Base-by-base conservation (phyloP, 768 basidiomycete genomes). In the Kwoniella europaea region DNA sequence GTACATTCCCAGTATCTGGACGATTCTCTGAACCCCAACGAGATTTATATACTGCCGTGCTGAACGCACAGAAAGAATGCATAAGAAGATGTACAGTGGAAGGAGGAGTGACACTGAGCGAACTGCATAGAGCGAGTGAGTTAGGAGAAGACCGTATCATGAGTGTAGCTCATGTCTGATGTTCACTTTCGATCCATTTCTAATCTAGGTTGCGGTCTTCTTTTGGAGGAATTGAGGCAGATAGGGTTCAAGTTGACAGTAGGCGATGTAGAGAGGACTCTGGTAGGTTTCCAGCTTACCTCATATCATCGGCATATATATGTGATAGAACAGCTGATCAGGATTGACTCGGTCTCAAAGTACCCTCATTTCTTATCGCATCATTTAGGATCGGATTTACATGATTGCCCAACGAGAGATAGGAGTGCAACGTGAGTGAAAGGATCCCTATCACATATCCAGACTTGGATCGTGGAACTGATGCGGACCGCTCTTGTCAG, bases 341-440 rank as follows among this genome's bases (percentile, higher is more conserved):
- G 58, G n/a, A 16, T 53, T 64, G 53, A 70, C 35, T 59, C 12
- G 1, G 15, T 0, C 1, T 27, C 46, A n/a, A 54, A 84, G 76
- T 99, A 98, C 79, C 97, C 97, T 0, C 97, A 99, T 85, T 93
- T 90, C 73, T 83, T 99, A 58, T 89, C 92, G 29, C 97, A 99
- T 85, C 91, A 92, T 7, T 90, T 98, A 46, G 97, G 97, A 6
- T 90, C 97, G 61, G 96, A 98, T 85, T 82, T 98, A 64, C 96
- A 98, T 76, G 97, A 98, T 79, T 91, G 93, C 56, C 81, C 83
- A 20, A 77, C 81, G 3, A 79, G 81, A 22, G 75, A 78, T 57
- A 70, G 84, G 43, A 78, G 75, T 61, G 77, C 82, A 42, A 73
- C 74, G 83, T 85, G 46, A 72, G 82, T n/a, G n/a, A n/a, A n/a